Evolutionary conservation across 2,329 filamentous ascomycete species (phyloP), one percentile per base, ranked within the genome.

Genomic region (Rutstroemia sp.): DNA sequence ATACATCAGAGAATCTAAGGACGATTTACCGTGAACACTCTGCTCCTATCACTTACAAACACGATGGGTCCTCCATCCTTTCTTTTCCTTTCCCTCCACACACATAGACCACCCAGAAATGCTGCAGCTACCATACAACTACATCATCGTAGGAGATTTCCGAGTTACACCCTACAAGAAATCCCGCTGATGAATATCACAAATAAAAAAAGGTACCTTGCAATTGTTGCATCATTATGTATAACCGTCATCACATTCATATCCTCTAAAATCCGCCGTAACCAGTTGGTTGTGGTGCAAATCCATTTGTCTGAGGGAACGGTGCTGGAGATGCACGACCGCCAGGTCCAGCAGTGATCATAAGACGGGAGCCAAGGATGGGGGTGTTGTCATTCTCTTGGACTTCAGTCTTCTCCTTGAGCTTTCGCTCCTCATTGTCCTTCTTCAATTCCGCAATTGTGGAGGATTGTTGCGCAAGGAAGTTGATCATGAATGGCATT

Each of bases 401-500:
- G 76, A 92, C 83, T 63, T 81, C 76, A 56, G 81, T 80, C 65
- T 77, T 76, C 67, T 94, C 88, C 62, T 84, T 84, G 38, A 78
- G 79, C 74, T 96, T 96, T 68, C 92, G 87, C 70, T 92, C 89
- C 73, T 99, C 95, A 69, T 97, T 99, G 74, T 99, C 95, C 60
- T 89, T 89, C 80, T 95, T 95, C 60, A 99, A 81, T 58, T 79
- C 72, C 58, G 91, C 83, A 64, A 99, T 87, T 56, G 95, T 87
- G 64, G 87, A 84, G 41, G 89, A 91, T 75, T 97, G 92, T 73
- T 96, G 91, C 65, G 86, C 84, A 61, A 99, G 79, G 77, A 95
- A 88, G 77, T 97, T 99, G 82, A 99, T 97, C 90, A 99, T 95
- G 79, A 95, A 99, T 17, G 94, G 94, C 95, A 99, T 99, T 48